These are phyloP conservation scores for Rhodosporidiobolus sp. DNA, from an alignment of 768 basidiomycete genomes.

Conservation along the genomic window DNA sequence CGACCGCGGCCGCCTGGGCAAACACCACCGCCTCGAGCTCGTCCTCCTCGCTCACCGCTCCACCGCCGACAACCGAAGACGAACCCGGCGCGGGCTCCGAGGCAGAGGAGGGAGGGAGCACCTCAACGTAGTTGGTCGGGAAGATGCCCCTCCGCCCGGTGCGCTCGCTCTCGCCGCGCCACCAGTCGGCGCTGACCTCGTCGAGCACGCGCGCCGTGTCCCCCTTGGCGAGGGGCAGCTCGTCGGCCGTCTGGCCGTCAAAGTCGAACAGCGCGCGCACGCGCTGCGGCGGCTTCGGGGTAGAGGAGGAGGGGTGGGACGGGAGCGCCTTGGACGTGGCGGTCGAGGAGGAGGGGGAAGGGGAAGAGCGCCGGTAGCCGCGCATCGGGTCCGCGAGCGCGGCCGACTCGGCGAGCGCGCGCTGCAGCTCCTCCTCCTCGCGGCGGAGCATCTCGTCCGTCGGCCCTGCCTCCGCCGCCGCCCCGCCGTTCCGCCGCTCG, in stretches of 20 bases:
- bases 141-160: slow-evolving; percentile 86
- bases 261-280: slow-evolving; percentile 87
- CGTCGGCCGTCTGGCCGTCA: slow-evolving; percentile 79
- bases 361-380: slow-evolving; percentile 35
- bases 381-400: slow-evolving; percentile 28
- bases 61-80: neutral
- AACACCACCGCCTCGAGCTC: slow-evolving; percentile 87
- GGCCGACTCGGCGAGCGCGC: slow-evolving; percentile 60
- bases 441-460: slow-evolving; percentile 69
- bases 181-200: slow-evolving; percentile 93
- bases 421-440: slow-evolving; percentile 92
- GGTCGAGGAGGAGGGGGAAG: slow-evolving; percentile 3
- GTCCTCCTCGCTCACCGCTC: slow-evolving; percentile 62
- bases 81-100: too few species aligned
- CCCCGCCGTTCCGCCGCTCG: neutral
- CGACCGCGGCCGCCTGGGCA: slow-evolving; percentile 77
- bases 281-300: slow-evolving; percentile 59
- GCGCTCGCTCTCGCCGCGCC: slow-evolving; percentile 71
- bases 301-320: slow-evolving; percentile 41
- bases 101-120: slow-evolving; percentile 48
- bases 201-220: slow-evolving; percentile 94
- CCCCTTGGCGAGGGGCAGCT: slow-evolving; percentile 85
- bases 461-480: neutral
- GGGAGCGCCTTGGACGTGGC: neutral
- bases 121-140: slow-evolving; percentile 90